These are phyloP conservation scores for Fusarium fracticaudum DNA, from an alignment of 2,329 filamentous ascomycete genomes.

Conservation along the genomic window DNA sequence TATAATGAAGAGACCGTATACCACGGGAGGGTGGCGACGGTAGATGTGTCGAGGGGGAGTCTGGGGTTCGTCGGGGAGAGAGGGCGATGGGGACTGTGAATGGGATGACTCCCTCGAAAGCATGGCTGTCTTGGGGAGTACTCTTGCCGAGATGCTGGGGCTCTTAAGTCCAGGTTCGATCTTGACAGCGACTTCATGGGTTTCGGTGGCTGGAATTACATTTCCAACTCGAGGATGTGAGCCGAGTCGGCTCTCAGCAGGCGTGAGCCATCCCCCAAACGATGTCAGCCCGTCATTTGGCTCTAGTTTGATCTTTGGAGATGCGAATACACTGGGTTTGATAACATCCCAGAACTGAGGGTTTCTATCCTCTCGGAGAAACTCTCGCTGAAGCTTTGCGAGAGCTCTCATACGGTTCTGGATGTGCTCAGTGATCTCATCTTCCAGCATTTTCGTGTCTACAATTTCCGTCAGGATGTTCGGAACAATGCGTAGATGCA, in stretches of 20 bases:
- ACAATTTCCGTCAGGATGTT: constrained; percentile 53
- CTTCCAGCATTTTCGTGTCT: constrained; percentile 43
- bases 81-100: not conserved
- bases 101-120: not conserved
- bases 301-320: constrained; percentile 33
- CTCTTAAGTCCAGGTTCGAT: constrained; percentile 20
- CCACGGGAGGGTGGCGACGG: constrained; percentile 50
- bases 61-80: not conserved
- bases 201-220: constrained; percentile 1
- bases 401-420: constrained; percentile 49
- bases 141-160: not conserved
- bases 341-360: constrained; percentile 46
- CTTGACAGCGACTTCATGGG: constrained; percentile 5
- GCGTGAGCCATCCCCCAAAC: constrained; percentile 7
- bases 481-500: constrained; percentile 47
- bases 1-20: constrained; percentile 56
- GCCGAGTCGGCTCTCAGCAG: not conserved
- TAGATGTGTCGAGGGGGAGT: constrained; percentile 32
- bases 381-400: constrained; percentile 50
- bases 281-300: constrained; percentile 17
- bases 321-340: constrained; percentile 34
- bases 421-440: constrained; percentile 49
- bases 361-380: constrained; percentile 43
- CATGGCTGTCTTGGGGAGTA: not conserved
- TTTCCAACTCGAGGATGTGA: constrained; percentile 19